phyloP scores from a whole-genome alignment of 768 basidiomycete species.

The Boletus huronensis region DNA sequence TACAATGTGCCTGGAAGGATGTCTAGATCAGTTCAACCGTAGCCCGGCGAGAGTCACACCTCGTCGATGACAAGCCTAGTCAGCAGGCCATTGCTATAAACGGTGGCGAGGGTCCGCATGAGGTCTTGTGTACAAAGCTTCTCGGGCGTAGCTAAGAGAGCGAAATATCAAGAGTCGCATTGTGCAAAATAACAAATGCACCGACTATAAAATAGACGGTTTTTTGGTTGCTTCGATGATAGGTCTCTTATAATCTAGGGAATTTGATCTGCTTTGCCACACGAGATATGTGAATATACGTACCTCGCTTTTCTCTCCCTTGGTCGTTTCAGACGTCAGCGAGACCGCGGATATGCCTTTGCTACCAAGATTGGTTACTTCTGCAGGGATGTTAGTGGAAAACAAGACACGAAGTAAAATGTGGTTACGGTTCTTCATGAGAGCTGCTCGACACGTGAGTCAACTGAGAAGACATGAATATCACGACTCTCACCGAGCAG shows the following conservation, averaged over 20 bases:
- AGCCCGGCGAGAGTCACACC: slow-evolving; percentile 36
- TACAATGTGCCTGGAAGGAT: slow-evolving; percentile 68
- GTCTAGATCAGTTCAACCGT: slow-evolving; percentile 3
- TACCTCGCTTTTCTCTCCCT: slow-evolving; percentile 55
- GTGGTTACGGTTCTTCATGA: slow-evolving; percentile 62
- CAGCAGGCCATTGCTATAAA: slow-evolving; percentile 55
- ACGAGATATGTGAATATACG: not conserved
- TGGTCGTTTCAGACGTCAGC: slow-evolving; percentile 62
- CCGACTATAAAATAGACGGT: slow-evolving; percentile 71
- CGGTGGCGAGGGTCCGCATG: slow-evolving; percentile 42
- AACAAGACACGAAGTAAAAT: not conserved
- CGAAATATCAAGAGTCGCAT: not conserved
- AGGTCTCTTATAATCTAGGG: slow-evolving; percentile 61
- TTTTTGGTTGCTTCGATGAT: slow-evolving; percentile 51
- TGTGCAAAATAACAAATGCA: not conserved
- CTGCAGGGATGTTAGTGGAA: slow-evolving; percentile 34
- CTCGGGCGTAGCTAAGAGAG: slow-evolving; percentile 67
- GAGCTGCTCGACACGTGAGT: slow-evolving; percentile 41
- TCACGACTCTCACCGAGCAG: slow-evolving; percentile 51
- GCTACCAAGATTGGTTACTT: slow-evolving; percentile 56
- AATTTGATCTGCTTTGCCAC: not conserved
- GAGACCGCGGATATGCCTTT: slow-evolving; percentile 57
- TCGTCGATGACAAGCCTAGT: slow-evolving; percentile 81
- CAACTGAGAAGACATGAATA: not conserved
- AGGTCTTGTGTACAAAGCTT: slow-evolving; percentile 58